phyloP scores from a whole-genome alignment of 805 yeast species.

The Cyberlindnera lachancei region DNA sequence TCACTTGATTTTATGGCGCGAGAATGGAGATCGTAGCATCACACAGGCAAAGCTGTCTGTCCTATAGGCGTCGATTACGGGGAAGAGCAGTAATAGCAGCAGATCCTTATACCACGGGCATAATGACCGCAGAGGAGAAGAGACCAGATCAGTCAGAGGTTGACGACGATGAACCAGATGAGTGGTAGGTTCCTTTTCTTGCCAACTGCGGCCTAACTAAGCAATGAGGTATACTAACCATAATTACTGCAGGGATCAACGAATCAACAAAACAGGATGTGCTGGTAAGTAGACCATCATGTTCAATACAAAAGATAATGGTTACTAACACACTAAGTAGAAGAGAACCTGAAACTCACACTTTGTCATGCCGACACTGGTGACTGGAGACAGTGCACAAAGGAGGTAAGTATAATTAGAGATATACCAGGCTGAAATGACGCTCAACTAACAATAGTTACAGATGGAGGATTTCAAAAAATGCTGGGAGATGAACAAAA shows the following conservation, averaged over 20 bases:
- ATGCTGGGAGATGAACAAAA: slow-evolving; percentile 35
- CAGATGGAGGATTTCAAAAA: slow-evolving; percentile 35
- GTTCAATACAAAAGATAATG: not conserved
- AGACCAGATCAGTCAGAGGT: too few relatives aligned
- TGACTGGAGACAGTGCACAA: slow-evolving; percentile 71
- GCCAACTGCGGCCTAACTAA: slow-evolving; percentile 1
- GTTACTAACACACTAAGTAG: too few relatives aligned
- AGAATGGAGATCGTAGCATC: too few relatives aligned
- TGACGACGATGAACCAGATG: slow-evolving; percentile 61
- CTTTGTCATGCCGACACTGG: slow-evolving; percentile 75
- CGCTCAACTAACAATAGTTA: slow-evolving; percentile 5
- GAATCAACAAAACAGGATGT: slow-evolving; percentile 74
- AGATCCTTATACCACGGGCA: too few relatives aligned
- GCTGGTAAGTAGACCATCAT: slow-evolving; percentile 32
- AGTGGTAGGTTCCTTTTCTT: slow-evolving; percentile 37
- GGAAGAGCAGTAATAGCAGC: too few relatives aligned
- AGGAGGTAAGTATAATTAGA: slow-evolving; percentile 42
- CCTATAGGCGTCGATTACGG: too few relatives aligned
- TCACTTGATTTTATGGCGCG: too few relatives aligned
- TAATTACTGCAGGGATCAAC: slow-evolving; percentile 46
- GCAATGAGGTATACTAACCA: too few relatives aligned
- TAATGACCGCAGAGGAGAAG: too few relatives aligned
- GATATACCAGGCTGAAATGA: too few relatives aligned
- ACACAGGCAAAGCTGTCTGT: too few relatives aligned
- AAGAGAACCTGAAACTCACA: slow-evolving; percentile 62